Evolutionary conservation across 1,284 basidiomycete species (phyloP), one percentile per base, ranked within the genome.

Genomic region (Xerocomus tenax): DNA sequence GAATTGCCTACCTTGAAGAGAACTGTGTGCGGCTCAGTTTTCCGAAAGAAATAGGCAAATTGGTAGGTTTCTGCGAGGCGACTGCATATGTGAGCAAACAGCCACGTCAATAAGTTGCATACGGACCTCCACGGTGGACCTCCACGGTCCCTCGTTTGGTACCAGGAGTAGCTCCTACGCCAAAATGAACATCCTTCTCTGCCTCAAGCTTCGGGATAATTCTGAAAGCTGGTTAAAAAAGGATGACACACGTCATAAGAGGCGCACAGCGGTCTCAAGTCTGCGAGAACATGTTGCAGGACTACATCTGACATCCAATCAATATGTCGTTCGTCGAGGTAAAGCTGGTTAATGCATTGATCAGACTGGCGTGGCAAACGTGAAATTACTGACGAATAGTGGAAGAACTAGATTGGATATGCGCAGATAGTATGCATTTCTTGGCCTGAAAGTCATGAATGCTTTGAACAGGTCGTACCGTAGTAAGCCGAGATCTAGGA

Each of bases 1-100:
- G 34, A 0, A 13, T 29, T 43, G 16, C 53, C 16, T 50, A 82
- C 86, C 74, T 89, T 89, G 56, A 84, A 68, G n/a, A 87, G 69
- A 8, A 88, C 72, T 1, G 82, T 77, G 63, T 88, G 85, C 13
- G 83, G 77, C 51, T 87, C 84, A 3, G 76, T 78, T 62, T 79
- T 81, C n/a, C 84, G 77, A 56, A 89, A 72, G 64, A 88, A 89
- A 61, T 85, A 89, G 42, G 82, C 85, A 60, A 88, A 87, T 53
- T 89, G 86, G 60, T 89, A 89, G 0, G 72, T 75, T 53, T 86
- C 86, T 89, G 56, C 28, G 50, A 43, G 19, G 26, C 26, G 16
- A 28, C 15, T 15, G 23, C 9, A 30, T 46, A 26, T 1, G 39
- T 43, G 39, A 51, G 44, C 38, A 51, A 39, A 21, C 7, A 32